phyloP scores from a whole-genome alignment of 169 alveolate species.

The Eimeria falciformis region DNA sequence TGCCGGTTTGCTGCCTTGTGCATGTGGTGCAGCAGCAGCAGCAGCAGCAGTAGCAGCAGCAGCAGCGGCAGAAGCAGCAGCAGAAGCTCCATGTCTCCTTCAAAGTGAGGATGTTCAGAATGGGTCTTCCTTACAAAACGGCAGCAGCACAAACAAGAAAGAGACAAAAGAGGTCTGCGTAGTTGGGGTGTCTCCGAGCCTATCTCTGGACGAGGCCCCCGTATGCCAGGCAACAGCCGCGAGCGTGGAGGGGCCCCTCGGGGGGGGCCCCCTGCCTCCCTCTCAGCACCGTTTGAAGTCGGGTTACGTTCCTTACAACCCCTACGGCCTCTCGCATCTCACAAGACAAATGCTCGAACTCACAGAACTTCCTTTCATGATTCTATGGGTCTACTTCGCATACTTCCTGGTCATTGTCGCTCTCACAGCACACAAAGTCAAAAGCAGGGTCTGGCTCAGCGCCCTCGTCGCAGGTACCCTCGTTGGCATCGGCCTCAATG shows the following conservation, averaged over 20 bases:
- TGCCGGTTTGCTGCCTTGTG: no score
- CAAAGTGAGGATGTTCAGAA: neutral
- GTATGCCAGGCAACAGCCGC: conserved; percentile 21
- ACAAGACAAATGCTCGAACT: conserved; percentile 57
- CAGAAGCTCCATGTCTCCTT: neutral
- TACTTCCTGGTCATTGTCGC: conserved; percentile 77
- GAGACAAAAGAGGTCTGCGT: conserved; percentile 10
- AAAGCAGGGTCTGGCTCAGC: conserved; percentile 70
- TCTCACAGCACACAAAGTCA: conserved; percentile 66
- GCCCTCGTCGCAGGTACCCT: conserved; percentile 80
- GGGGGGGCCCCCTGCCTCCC: conserved; percentile 22
- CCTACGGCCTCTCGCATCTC: conserved; percentile 61
- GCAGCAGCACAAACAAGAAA: conserved; percentile 15
- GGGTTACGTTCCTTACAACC: conserved; percentile 73
- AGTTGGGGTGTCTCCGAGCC: neutral
- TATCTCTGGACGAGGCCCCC: conserved; percentile 12
- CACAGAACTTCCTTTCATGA: conserved; percentile 77
- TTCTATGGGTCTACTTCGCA: conserved; percentile 77
- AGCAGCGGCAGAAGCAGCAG: neutral
- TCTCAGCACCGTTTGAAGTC: conserved; percentile 30
- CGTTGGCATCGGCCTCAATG: conserved; percentile 80
- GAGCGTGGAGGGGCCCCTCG: conserved; percentile 6
- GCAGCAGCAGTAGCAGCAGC: conserved; percentile 26
- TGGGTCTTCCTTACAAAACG: neutral
- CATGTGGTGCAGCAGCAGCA: neutral